These are phyloP conservation scores for Yamadazyma songkhlaensis DNA, from an alignment of 1,139 yeast species.

Conservation along the genomic window DNA sequence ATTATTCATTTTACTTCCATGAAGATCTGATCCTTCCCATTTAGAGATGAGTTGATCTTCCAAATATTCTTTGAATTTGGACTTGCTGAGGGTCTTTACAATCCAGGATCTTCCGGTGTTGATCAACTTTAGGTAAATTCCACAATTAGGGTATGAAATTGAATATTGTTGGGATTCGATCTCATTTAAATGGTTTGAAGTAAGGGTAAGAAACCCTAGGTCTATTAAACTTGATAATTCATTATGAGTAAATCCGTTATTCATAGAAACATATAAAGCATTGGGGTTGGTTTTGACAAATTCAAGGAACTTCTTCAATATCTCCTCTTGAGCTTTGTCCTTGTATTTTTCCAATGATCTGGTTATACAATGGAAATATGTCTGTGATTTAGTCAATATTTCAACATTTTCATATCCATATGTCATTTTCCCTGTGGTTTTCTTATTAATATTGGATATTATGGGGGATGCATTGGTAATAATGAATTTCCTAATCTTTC, in stretches of 20 bases:
- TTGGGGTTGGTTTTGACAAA: slow-evolving; percentile 28
- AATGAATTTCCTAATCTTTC: slow-evolving; percentile 35
- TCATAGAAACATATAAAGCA: slow-evolving; percentile 25
- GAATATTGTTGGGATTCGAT: slow-evolving; percentile 43
- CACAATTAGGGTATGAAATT: slow-evolving; percentile 62
- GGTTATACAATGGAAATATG: slow-evolving; percentile 21
- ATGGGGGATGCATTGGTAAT: slow-evolving; percentile 48
- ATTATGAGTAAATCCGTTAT: slow-evolving; percentile 23
- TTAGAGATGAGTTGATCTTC: slow-evolving; percentile 47
- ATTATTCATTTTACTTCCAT: slow-evolving; percentile 36
- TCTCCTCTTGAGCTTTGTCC: neutral
- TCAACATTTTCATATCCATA: slow-evolving; percentile 48
- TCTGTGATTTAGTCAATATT: slow-evolving; percentile 27
- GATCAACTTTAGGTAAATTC: slow-evolving; percentile 49
- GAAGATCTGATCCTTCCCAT: slow-evolving; percentile 43
- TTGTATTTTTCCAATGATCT: slow-evolving; percentile 2
- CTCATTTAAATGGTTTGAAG: slow-evolving; percentile 48
- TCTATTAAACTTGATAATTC: slow-evolving; percentile 37
- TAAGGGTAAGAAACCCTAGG: slow-evolving; percentile 55
- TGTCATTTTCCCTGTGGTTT: slow-evolving; percentile 34
- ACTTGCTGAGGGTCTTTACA: slow-evolving; percentile 39
- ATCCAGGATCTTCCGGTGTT: slow-evolving; percentile 50
- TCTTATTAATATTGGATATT: slow-evolving; percentile 35
- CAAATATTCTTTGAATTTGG: slow-evolving; percentile 50
- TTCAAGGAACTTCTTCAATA: slow-evolving; percentile 22